A percentile compares a stretch with the other conserved stretches of the same genome.
phyloP scores from a whole-genome alignment of 495 filamentous ascomycete genomes.

The Acidiella bohemica region DNA sequence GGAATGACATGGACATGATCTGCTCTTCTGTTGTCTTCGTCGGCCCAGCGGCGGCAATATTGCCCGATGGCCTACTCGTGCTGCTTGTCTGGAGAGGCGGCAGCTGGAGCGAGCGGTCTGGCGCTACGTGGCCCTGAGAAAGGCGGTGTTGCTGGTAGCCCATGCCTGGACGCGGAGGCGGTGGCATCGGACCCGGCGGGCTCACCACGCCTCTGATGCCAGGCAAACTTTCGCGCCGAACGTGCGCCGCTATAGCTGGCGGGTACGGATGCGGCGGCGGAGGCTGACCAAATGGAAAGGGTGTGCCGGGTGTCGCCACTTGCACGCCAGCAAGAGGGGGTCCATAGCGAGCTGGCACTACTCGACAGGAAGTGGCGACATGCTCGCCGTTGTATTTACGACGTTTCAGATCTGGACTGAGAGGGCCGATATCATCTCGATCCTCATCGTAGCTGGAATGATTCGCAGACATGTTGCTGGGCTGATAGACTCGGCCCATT shows the following conservation, averaged over 20 bases:
- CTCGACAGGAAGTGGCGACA: neutral
- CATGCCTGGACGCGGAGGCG: slow-evolving; percentile 16
- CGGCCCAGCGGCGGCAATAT: slow-evolving; percentile 13
- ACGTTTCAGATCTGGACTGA: slow-evolving; percentile 25
- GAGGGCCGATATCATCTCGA: slow-evolving; percentile 17
- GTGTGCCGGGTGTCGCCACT: slow-evolving; percentile 13
- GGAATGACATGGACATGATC: slow-evolving; percentile 14
- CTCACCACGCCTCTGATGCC: slow-evolving; percentile 14
- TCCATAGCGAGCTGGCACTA: slow-evolving; percentile 3
- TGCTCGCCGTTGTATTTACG: slow-evolving; percentile 21
- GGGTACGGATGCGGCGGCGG: slow-evolving; percentile 5
- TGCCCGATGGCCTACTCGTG: slow-evolving; percentile 5
- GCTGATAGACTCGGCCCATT: neutral
- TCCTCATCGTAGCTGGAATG: slow-evolving; percentile 18
- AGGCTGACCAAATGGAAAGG: slow-evolving; percentile 15
- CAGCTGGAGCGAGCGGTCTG: slow-evolving; percentile 26
- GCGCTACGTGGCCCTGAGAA: slow-evolving; percentile 12
- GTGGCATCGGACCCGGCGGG: slow-evolving; percentile 24
- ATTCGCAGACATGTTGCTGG: slow-evolving; percentile 8
- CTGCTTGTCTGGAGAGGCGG: slow-evolving; percentile 41
- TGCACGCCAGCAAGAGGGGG: neutral
- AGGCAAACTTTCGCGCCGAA: slow-evolving; percentile 12
- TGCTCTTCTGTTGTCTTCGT: slow-evolving; percentile 27
- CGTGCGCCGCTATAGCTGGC: neutral
- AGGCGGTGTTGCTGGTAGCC: slow-evolving; percentile 19